Evolutionary conservation across 345 rosid genomes (phyloP).

Genomic region (Citrus reticulata): DNA sequence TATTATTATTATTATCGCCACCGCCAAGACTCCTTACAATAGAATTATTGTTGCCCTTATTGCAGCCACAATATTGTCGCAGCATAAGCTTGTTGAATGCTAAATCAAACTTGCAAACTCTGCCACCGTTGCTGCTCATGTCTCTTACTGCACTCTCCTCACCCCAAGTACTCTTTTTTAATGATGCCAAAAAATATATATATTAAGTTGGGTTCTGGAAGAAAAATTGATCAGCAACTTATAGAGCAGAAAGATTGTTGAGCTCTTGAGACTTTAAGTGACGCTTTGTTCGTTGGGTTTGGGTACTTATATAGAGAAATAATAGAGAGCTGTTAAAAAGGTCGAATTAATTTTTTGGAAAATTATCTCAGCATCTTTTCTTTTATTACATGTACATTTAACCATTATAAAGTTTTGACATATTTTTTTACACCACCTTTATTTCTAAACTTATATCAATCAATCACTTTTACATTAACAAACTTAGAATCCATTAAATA

Average conservation of each 20-base stretch:
- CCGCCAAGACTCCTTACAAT: neutral
- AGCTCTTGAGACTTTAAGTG: neutral
- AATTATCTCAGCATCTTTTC: no score
- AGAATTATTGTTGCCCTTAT: neutral
- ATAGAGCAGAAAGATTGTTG: neutral
- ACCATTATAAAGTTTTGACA: no score
- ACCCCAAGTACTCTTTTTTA: no score
- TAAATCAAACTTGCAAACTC: conserved; percentile 2
- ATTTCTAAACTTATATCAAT: no score
- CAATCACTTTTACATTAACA: no score
- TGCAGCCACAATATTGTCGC: neutral
- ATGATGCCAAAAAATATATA: no score
- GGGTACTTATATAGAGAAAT: neutral
- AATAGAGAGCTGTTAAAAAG: no score
- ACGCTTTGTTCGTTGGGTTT: no score
- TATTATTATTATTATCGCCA: neutral
- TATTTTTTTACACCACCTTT: no score
- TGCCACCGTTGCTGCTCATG: conserved; percentile 14
- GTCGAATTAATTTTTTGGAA: no score
- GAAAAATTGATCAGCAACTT: neutral
- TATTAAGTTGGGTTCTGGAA: neutral
- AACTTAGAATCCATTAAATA: no score
- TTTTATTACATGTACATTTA: no score
- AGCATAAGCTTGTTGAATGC: conserved; percentile 6
- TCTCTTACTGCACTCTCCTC: neutral